Percentiles rank a stretch among this genome's conserved stretches.
These are phyloP conservation scores for Aspergillus unguis DNA, from an alignment of 2,329 filamentous ascomycete genomes.

Conservation along the genomic window DNA sequence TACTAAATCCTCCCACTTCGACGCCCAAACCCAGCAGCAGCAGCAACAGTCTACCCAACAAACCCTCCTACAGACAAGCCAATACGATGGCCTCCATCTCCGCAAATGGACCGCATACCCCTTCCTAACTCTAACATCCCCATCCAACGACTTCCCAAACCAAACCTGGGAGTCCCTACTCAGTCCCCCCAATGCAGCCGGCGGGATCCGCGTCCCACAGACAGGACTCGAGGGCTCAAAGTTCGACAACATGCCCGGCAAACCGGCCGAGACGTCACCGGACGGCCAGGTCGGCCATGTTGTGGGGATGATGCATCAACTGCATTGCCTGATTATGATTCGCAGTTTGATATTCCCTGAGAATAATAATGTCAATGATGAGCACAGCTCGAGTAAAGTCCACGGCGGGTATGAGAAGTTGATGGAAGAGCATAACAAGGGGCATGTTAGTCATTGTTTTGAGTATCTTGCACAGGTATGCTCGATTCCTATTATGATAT, in stretches of 20 bases:
- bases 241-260: neutral
- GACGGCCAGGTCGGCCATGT: neutral
- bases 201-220: conserved; percentile 1
- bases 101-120: neutral
- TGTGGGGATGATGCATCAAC: conserved; percentile 16
- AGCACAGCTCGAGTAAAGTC: neutral
- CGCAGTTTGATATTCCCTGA: conserved; percentile 12
- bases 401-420: neutral
- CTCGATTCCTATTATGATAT: neutral
- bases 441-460: conserved; percentile 20
- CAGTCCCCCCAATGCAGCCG: conserved; percentile 2
- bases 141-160: neutral
- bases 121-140: neutral
- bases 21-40: no score
- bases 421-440: neutral
- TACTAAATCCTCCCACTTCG: neutral
- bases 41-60: no score
- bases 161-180: conserved; percentile 10
- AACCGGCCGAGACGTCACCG: neutral
- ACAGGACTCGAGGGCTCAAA: neutral
- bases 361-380: neutral
- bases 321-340: conserved; percentile 15
- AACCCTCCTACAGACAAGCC: neutral
- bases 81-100: neutral
- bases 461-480: conserved; percentile 19